Evolutionary conservation across 2,329 filamentous ascomycete genomes (phyloP).

Genomic region (Ceratocystis colombiana): DNA sequence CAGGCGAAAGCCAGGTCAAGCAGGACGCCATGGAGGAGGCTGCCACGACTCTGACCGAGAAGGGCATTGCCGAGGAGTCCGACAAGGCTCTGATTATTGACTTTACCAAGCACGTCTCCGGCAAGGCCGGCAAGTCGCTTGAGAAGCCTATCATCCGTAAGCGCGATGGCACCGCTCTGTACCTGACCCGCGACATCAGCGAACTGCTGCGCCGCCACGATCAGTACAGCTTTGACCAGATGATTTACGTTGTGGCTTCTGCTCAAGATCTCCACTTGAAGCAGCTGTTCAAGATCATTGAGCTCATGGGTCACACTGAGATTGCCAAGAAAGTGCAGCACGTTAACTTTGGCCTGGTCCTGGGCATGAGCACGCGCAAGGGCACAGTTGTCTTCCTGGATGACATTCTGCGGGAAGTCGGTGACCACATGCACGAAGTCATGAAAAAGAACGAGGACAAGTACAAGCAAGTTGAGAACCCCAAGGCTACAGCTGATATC

Average conservation of each 20-base stretch:
- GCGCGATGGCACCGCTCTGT: conserved; percentile 64
- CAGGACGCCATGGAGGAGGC: conserved; percentile 56
- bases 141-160: conserved; percentile 63
- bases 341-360: conserved; percentile 64
- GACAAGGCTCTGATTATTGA: conserved; percentile 65
- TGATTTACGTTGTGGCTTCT: conserved; percentile 69
- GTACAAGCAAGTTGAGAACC: conserved; percentile 81
- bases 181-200: conserved; percentile 68
- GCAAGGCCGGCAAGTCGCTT: conserved; percentile 58
- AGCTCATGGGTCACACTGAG: conserved; percentile 59
- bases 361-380: conserved; percentile 60
- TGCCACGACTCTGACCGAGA: conserved; percentile 52
- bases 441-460: conserved; percentile 88
- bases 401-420: conserved; percentile 67
- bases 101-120: conserved; percentile 56
- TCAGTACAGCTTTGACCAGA: conserved; percentile 60
- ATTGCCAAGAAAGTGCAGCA: conserved; percentile 60
- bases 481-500: conserved; percentile 69
- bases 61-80: conserved; percentile 56
- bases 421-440: conserved; percentile 94
- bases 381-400: conserved; percentile 66
- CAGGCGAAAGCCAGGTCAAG: conserved; percentile 63
- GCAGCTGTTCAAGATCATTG: conserved; percentile 66
- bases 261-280: conserved; percentile 63
- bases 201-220: conserved; percentile 57